A percentile compares a stretch with the other conserved stretches of the same genome.
phyloP scores from a whole-genome alignment of 352 stramenopile genomes.

The Salisapilia sapeloensis region DNA sequence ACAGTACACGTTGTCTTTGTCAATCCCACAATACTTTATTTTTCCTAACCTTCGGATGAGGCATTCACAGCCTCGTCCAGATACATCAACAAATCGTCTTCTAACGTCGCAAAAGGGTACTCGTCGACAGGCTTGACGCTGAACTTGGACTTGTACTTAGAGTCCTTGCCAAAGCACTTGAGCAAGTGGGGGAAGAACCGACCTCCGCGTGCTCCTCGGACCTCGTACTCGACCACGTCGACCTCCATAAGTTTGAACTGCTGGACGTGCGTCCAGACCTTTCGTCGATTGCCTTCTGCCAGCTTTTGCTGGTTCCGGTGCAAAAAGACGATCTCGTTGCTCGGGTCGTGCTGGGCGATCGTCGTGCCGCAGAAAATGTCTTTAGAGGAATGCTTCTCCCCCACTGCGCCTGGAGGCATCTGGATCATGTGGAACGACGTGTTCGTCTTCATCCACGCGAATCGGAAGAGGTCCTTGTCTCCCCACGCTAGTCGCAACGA shows the following conservation, averaged over 20 bases:
- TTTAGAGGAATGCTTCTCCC: slow-evolving; percentile 11
- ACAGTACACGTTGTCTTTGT: too few relatives aligned
- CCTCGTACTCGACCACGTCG: slow-evolving; percentile 22
- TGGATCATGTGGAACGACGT: slow-evolving; percentile 28
- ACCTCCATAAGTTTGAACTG: slow-evolving; percentile 12
- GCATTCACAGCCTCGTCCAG: slow-evolving; percentile 16
- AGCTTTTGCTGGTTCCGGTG: slow-evolving; percentile 39
- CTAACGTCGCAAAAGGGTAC: slow-evolving; percentile 23
- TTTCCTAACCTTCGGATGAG: too few relatives aligned
- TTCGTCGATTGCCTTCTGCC: slow-evolving; percentile 5
- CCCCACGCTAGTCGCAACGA: slow-evolving; percentile 6
- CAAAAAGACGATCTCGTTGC: slow-evolving; percentile 19
- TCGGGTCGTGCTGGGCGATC: slow-evolving; percentile 25
- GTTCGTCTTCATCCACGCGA: slow-evolving; percentile 32
- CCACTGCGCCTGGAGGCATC: slow-evolving; percentile 17
- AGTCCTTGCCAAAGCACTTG: slow-evolving; percentile 54
- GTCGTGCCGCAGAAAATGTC: slow-evolving; percentile 28
- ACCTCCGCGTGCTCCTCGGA: slow-evolving; percentile 35
- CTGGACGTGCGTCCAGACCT: slow-evolving; percentile 24
- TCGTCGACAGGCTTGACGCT: slow-evolving; percentile 17
- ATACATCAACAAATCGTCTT: slow-evolving; percentile 19
- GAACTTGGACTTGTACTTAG: slow-evolving; percentile 43
- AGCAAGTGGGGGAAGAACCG: slow-evolving; percentile 31
- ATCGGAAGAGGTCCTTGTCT: slow-evolving; percentile 21
- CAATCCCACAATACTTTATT: too few relatives aligned